Conservation (phyloP, 345 rosid species). For the Limnanthes douglasii region DNA sequence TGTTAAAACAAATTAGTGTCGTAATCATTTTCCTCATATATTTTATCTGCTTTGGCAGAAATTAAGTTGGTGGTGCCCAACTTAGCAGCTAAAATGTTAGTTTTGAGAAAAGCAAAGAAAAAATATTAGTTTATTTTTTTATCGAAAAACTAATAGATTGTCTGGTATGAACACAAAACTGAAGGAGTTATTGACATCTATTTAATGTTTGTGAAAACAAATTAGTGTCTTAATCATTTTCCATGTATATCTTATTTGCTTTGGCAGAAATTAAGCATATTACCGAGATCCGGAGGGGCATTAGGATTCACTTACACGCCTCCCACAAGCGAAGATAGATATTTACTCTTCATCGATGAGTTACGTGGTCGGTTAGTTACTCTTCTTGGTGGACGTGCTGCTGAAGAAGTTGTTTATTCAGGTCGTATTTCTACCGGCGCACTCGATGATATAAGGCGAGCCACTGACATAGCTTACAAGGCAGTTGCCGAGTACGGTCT, state of each 20-base stretch:
- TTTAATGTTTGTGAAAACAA: slow-evolving; percentile 4
- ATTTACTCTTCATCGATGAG: slow-evolving; percentile 89
- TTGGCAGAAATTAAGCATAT: slow-evolving; percentile 80
- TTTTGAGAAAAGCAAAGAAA: no score
- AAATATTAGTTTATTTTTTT: no score
- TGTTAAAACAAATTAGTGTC: no score
- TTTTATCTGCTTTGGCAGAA: no score
- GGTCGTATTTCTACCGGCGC: slow-evolving; percentile 94
- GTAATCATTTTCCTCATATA: no score
- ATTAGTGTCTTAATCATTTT: slow-evolving; percentile 1
- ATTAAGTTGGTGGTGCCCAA: no score
- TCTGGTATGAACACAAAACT: no score
- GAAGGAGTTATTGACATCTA: neutral
- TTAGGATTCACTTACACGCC: slow-evolving; percentile 84
- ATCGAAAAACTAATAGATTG: no score
- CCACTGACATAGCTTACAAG: slow-evolving; percentile 94
- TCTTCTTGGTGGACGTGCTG: slow-evolving; percentile 98
- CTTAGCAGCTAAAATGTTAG: no score
- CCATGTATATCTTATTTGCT: slow-evolving; percentile 5
- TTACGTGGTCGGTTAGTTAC: slow-evolving; percentile 89
- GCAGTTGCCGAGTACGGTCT: slow-evolving; percentile 98
- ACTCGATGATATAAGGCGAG: slow-evolving; percentile 86
- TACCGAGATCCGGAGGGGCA: slow-evolving; percentile 97
- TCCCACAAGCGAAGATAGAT: slow-evolving; percentile 75
- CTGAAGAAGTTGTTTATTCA: slow-evolving; percentile 81